Conservation (phyloP, 306 rosid genomes). For the Corylus avellana region DNA sequence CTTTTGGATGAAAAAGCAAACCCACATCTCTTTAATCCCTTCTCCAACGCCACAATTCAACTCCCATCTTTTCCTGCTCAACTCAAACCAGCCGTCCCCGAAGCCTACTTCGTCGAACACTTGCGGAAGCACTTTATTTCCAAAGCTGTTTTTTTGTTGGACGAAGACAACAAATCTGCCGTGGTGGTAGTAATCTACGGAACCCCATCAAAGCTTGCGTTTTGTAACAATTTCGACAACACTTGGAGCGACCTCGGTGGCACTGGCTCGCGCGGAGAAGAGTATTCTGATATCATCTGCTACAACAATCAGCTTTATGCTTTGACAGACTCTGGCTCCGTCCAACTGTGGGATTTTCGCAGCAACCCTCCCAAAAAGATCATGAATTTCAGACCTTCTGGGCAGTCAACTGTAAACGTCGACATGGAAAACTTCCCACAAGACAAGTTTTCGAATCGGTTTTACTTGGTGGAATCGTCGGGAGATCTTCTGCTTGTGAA, state of each 20-base stretch:
- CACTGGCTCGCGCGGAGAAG: too few species aligned
- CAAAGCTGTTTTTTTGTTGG: neutral
- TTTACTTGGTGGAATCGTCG: slow-evolving; percentile 21
- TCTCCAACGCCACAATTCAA: neutral
- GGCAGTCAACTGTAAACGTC: too few species aligned
- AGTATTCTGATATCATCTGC: neutral
- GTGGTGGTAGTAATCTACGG: neutral
- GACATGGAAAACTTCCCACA: neutral
- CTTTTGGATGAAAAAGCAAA: neutral
- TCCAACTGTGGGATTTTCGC: slow-evolving; percentile 9
- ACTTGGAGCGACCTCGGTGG: neutral
- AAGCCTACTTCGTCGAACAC: neutral
- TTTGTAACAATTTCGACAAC: neutral
- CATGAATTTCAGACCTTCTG: neutral
- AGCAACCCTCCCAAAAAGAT: neutral
- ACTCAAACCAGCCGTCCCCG: neutral
- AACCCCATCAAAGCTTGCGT: neutral
- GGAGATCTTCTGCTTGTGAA: slow-evolving; percentile 10
- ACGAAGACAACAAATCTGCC: neutral
- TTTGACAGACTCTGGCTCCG: neutral
- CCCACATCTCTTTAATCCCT: neutral
- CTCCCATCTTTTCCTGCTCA: neutral
- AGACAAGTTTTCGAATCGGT: neutral
- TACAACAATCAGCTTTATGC: neutral
- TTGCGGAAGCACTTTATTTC: neutral